Conservation (phyloP, 1,284 basidiomycete species). For the Sphagnurus paluster region DNA sequence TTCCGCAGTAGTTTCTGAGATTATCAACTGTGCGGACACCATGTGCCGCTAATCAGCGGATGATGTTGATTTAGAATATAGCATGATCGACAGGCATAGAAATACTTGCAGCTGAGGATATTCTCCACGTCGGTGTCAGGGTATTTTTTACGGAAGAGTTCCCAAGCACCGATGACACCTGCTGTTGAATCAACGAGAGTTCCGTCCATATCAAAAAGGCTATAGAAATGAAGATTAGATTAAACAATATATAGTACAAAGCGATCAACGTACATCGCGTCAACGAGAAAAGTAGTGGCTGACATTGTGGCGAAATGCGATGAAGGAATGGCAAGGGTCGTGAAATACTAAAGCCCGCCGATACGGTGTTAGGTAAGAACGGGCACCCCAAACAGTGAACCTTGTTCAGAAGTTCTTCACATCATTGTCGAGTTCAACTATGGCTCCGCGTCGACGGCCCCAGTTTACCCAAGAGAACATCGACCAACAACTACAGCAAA, state of each 20-base stretch:
- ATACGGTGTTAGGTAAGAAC: constrained; percentile 3
- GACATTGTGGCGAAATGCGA: constrained; percentile 37
- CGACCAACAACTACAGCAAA: constrained; percentile 84
- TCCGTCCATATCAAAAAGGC: constrained; percentile 80
- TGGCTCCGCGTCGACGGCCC: constrained; percentile 72
- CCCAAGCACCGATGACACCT: constrained; percentile 77
- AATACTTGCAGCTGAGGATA: constrained; percentile 59
- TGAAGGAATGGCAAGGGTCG: constrained; percentile 4
- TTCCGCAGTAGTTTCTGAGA: constrained; percentile 67
- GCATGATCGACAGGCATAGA: constrained; percentile 19
- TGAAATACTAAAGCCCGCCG: not conserved
- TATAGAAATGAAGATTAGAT: constrained; percentile 25
- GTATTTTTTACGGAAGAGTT: constrained; percentile 62
- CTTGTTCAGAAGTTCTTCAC: not conserved
- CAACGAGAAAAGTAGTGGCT: constrained; percentile 46
- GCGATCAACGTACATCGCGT: constrained; percentile 46
- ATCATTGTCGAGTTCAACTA: constrained; percentile 28
- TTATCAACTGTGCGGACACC: constrained; percentile 83
- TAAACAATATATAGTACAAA: constrained; percentile 7
- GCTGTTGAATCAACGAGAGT: constrained; percentile 75
- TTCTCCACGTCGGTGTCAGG: constrained; percentile 59
- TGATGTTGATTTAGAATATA: constrained; percentile 6
- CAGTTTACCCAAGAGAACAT: constrained; percentile 80
- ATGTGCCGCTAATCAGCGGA: constrained; percentile 60
- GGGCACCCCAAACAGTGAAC: constrained; percentile 7